phyloP scores from a whole-genome alignment of 2,329 filamentous ascomycete species.

The Aspergillus aculeatus region DNA sequence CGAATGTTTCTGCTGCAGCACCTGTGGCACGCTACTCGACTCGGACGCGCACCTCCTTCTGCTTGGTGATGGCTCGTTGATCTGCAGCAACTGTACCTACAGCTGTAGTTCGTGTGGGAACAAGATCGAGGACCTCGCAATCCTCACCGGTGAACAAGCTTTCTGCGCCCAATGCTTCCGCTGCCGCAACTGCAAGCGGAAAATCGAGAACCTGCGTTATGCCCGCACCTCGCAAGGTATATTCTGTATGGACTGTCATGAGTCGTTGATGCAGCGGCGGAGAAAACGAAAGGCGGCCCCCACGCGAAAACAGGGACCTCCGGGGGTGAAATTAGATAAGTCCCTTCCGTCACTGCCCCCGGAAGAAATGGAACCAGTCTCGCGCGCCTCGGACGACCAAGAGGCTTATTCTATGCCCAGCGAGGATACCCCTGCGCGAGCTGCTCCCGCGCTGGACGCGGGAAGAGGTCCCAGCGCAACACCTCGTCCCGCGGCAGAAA shows the following conservation, averaged over 20 bases:
- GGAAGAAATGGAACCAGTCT: conserved; percentile 63
- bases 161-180: conserved; percentile 97
- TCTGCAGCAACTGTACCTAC: conserved; percentile 99
- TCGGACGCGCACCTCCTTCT: conserved; percentile 96
- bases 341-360: conserved; percentile 87
- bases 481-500: conserved; percentile 25
- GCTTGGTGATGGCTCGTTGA: conserved; percentile 93
- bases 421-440: conserved; percentile 26
- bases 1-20: conserved; percentile 97
- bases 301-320: conserved; percentile 42
- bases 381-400: conserved; percentile 55
- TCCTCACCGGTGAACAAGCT: conserved; percentile 94
- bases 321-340: conserved; percentile 73
- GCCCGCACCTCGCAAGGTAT: conserved; percentile 97
- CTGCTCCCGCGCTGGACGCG: conserved; percentile 24
- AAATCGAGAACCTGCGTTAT: conserved; percentile 98
- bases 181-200: conserved; percentile 96
- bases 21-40: conserved; percentile 90
- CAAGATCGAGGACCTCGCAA: conserved; percentile 97
- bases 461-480: conserved; percentile 26
- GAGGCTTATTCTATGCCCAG: conserved; percentile 65
- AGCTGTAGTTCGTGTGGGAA: conserved; percentile 95
- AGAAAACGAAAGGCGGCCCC: conserved; percentile 68
- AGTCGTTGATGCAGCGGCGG: conserved; percentile 89
- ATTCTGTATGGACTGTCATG: conserved; percentile 98